These are phyloP conservation scores for Russula sp. DNA, from an alignment of 768 basidiomycete species.

Conservation along the genomic window DNA sequence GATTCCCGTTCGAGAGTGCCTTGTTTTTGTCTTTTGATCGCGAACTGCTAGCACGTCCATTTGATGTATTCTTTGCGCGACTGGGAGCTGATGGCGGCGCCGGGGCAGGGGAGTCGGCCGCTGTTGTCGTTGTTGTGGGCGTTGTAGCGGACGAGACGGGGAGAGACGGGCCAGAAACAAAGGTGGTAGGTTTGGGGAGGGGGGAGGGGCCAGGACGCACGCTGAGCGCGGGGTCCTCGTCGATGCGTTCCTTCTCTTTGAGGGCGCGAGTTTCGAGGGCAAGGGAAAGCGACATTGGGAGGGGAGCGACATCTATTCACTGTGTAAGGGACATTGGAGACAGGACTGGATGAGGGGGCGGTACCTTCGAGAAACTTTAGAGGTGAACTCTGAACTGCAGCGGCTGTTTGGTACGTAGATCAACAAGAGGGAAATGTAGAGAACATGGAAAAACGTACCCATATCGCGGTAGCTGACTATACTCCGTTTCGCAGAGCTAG, in stretches of 20 bases:
- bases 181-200: slow-evolving; percentile 6
- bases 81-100: background rate
- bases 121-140: background rate
- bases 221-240: slow-evolving; percentile 21
- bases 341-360: background rate
- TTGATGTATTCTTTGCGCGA: slow-evolving; percentile 10
- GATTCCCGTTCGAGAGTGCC: slow-evolving; percentile 6
- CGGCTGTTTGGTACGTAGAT: background rate
- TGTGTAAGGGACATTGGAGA: background rate
- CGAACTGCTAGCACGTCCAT: slow-evolving; percentile 10
- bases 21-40: slow-evolving; percentile 20
- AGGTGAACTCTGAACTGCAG: slow-evolving; percentile 4
- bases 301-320: slow-evolving; percentile 16
- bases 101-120: slow-evolving; percentile 4
- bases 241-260: slow-evolving; percentile 20
- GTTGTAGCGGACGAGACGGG: slow-evolving; percentile 14
- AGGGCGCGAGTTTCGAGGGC: slow-evolving; percentile 15
- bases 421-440: background rate
- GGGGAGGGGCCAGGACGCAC: slow-evolving; percentile 1
- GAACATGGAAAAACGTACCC: slow-evolving; percentile 10
- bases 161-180: background rate
- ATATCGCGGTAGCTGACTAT: slow-evolving; percentile 21
- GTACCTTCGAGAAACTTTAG: slow-evolving; percentile 20
- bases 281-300: slow-evolving; percentile 14
- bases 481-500: slow-evolving; percentile 12